Percentiles rank a stretch among this genome's conserved stretches.
phyloP scores from a whole-genome alignment of 148 eudicot genomes.

The Simmondsia chinensis region DNA sequence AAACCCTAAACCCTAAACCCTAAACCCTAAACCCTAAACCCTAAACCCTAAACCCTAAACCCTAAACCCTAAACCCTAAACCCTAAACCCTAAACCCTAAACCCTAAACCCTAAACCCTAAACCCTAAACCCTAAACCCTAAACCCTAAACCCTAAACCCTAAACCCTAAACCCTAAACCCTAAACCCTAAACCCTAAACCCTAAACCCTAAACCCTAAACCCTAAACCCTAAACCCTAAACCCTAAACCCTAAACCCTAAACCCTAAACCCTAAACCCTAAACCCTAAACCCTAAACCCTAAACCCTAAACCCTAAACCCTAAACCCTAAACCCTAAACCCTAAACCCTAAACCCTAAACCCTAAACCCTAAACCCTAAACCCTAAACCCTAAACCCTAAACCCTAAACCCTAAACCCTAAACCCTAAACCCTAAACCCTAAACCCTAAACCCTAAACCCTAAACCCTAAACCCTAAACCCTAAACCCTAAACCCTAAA shows the following conservation, averaged over 20 bases:
- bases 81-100: background rate
- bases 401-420: background rate
- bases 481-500: background rate
- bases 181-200: background rate
- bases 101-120: background rate
- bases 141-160: background rate
- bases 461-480: background rate
- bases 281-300: background rate
- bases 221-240: background rate
- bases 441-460: background rate
- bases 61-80: background rate
- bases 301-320: background rate
- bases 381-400: background rate
- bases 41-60: background rate
- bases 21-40: background rate
- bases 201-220: background rate
- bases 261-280: background rate
- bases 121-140: background rate
- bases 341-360: background rate
- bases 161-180: background rate
- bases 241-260: background rate
- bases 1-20: background rate
- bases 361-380: background rate
- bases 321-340: background rate
- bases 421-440: background rate